Conservation (phyloP, 768 basidiomycete species). For the Mrakia blollopis region DNA sequence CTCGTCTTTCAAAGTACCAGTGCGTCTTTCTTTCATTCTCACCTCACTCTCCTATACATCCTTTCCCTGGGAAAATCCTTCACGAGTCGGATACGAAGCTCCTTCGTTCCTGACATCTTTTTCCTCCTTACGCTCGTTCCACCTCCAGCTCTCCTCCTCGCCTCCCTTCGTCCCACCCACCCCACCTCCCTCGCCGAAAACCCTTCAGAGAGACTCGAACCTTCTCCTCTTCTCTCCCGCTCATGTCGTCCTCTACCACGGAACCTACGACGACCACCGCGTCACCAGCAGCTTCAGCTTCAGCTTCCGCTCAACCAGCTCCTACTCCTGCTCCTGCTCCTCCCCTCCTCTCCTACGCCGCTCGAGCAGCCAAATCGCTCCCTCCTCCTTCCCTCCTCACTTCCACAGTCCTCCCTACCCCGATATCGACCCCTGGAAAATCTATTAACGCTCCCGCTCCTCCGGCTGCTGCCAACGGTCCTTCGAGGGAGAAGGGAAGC, state of each 20-base stretch:
- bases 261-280: not conserved
- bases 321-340: not conserved
- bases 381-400: no score
- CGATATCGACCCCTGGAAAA: not conserved
- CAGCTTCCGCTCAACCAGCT: constrained; percentile 10
- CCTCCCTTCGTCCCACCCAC: constrained; percentile 3
- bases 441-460: not conserved
- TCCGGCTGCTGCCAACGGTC: not conserved
- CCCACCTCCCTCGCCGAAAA: not conserved
- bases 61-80: not conserved
- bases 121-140: constrained; percentile 1
- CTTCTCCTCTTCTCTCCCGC: not conserved
- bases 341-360: constrained; percentile 19
- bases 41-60: not conserved
- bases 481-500: not conserved
- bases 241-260: constrained; percentile 9
- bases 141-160: not conserved
- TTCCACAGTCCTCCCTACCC: not conserved
- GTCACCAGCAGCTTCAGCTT: not conserved
- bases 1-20: not conserved
- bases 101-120: not conserved
- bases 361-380: constrained; percentile 15
- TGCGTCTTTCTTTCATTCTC: not conserved
- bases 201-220: not conserved
- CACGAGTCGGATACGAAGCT: not conserved